Base-by-base conservation (phyloP, 305 asterid genomes). In the Salvia sclarea region DNA sequence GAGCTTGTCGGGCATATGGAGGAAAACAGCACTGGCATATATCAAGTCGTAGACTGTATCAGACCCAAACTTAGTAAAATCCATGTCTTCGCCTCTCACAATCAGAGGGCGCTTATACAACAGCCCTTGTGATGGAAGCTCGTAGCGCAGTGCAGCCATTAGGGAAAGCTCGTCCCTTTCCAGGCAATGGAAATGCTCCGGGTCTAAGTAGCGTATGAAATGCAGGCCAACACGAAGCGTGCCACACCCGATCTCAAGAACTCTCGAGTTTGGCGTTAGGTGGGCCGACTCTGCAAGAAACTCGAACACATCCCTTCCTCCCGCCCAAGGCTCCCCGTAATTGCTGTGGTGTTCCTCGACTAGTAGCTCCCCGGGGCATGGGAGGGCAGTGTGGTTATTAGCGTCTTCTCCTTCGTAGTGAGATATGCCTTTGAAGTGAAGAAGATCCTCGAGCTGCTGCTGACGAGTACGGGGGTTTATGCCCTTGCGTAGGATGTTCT, bases 271-370 rank as follows among this genome's bases (percentile, higher is more conserved):
- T 8, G 95, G 87, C 2, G 69, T 76, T 56, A 94, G 74, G 28
- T 72, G 80, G 63, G 83, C 75, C 2, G 90, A 77, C 74, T 79
- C 90, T 1, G 96, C 99, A 25, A 94, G 88, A 78, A 89, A 94
- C 49, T 91, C 98, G 48, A 89, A 94, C 18, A 85, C 96, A 61
- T 94, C 99, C 43, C 98, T 83, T 57, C 99, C 99, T 45, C 97
- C 99, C 1, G 99, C 98, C 98, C 99, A 94, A 30, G 99, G 99
- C 82, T 94, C 99, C 48, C 99, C 99, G 21, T 94, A 94, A 76
- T 91, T 84, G 85, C 99, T 94, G 80, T 91, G 98, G 74, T 94
- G 99, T 70, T 88, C 87, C 80, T 94, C 99, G 1, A 94, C 98
- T 3, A 94, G 96, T 50, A 94, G 86, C 68, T 89, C 93, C 6